phyloP scores from a whole-genome alignment of 495 filamentous ascomycete genomes.

The Usnea hakonensis region DNA sequence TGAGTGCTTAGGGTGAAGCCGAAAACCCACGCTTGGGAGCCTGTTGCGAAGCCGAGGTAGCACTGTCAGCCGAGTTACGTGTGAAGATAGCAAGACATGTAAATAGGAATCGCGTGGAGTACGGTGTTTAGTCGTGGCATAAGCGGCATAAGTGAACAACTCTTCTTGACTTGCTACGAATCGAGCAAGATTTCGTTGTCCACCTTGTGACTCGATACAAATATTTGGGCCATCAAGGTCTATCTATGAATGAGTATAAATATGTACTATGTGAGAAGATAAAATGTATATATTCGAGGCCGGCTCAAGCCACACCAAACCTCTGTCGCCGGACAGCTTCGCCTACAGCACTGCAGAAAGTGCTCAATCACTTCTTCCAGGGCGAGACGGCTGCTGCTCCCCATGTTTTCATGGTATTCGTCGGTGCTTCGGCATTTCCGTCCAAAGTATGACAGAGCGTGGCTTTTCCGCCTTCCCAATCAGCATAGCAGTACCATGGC shows the following conservation, averaged over 20 bases:
- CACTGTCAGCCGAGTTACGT: background rate
- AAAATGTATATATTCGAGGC: background rate
- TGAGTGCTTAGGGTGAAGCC: conserved; percentile 32
- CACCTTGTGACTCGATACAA: background rate
- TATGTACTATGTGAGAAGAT: background rate
- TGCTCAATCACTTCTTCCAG: background rate
- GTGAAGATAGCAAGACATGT: background rate
- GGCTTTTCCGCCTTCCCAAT: conserved; percentile 20
- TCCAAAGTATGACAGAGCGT: conserved; percentile 10
- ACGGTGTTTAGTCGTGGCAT: background rate
- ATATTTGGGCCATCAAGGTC: background rate
- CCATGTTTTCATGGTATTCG: conserved; percentile 18
- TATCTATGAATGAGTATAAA: background rate
- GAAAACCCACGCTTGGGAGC: conserved; percentile 41
- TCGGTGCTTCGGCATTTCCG: conserved; percentile 17
- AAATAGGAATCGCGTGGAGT: background rate
- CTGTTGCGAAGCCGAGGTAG: conserved; percentile 33
- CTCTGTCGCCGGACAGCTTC: background rate
- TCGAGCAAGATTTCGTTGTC: background rate
- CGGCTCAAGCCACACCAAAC: background rate
- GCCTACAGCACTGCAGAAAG: background rate
- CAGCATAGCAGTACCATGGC: conserved; percentile 20
- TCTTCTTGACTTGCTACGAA: background rate
- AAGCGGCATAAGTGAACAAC: background rate
- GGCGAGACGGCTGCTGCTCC: conserved; percentile 16